Evolutionary conservation across 345 rosid genomes (phyloP), one percentile per base, ranked within the genome.

Genomic region (Salix purpurea): DNA sequence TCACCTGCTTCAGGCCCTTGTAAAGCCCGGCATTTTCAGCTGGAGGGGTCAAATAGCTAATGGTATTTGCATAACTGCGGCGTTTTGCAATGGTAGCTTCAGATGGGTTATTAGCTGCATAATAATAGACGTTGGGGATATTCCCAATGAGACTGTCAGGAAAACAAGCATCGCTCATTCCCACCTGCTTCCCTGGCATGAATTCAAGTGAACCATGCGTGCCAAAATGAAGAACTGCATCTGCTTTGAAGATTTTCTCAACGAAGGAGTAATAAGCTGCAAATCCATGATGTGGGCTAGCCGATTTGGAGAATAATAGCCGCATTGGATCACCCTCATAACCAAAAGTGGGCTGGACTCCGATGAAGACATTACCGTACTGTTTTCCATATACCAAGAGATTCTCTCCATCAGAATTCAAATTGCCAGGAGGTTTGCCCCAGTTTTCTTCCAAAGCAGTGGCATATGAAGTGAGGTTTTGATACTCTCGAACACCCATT

Each of bases 161-260:
- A 80, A 75, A 96, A 74, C 99, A 96, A 65, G 76, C 96, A 65
- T 96, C 99, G 26, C 99, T 96, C 99, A 96, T 96, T 69, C 99
- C 99, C 81, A 96, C 99, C 89, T 96, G 99, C 85, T 96, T 96
- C 73, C 99, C 99, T 0, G 99, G 99, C 99, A 96, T 96, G 82
- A 96, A 96, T 87, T 96, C 98, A 0, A 96, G 97, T 0, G 98
- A 96, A 13, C 99, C 99, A 61, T 96, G 99, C 6, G 99, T 96
- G n/a, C 99, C 99, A 44, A 96, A 96, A 54, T 96, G 99, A 66
- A 96, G 99, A 72, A 96, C 97, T 7, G 96, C 93, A 83, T 96
- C 98, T 13, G 98, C 99, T 83, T 92, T 82, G 88, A 96, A 96
- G 73, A 96, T 89, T 83, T 93, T 96, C 86, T 96, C 99, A 18